Evolutionary conservation across 805 yeast genomes (phyloP).

Genomic region (Candida palmyrensis): DNA sequence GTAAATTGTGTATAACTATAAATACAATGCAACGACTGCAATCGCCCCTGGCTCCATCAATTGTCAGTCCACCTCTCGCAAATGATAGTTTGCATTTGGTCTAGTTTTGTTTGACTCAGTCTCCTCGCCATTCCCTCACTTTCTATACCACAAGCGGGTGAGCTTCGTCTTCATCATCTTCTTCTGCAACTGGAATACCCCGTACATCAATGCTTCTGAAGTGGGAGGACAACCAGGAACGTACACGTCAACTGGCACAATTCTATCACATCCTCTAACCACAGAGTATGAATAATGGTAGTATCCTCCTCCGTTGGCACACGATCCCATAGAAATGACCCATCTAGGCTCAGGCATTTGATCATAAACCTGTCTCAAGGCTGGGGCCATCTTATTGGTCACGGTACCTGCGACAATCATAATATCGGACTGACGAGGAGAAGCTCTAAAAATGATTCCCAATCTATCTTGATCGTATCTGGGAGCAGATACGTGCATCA

Average conservation of each 20-base stretch:
- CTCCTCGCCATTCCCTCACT: too few species aligned
- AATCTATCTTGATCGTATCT: constrained; percentile 89
- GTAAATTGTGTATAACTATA: constrained; percentile 2
- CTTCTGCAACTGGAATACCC: constrained; percentile 83
- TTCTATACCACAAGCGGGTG: constrained; percentile 83
- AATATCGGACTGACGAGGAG: constrained; percentile 89
- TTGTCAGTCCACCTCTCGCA: not conserved
- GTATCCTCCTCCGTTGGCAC: constrained; percentile 93
- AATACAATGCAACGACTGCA: constrained; percentile 3
- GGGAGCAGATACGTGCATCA: constrained; percentile 92
- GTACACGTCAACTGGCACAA: constrained; percentile 84
- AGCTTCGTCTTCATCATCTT: constrained; percentile 80
- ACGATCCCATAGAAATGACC: constrained; percentile 92
- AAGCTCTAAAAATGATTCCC: constrained; percentile 90
- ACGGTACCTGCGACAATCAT: constrained; percentile 91
- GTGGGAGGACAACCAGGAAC: constrained; percentile 95
- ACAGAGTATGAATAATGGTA: constrained; percentile 87
- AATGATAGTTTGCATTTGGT: not conserved
- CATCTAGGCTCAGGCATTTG: constrained; percentile 94
- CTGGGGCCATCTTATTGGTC: constrained; percentile 92
- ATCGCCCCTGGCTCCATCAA: not conserved
- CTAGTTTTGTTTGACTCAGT: too few species aligned
- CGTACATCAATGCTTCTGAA: constrained; percentile 86
- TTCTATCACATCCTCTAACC: constrained; percentile 85
- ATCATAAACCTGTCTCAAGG: constrained; percentile 86